Base-by-base conservation (phyloP, 805 yeast species). In the Starmerella bombicola region DNA sequence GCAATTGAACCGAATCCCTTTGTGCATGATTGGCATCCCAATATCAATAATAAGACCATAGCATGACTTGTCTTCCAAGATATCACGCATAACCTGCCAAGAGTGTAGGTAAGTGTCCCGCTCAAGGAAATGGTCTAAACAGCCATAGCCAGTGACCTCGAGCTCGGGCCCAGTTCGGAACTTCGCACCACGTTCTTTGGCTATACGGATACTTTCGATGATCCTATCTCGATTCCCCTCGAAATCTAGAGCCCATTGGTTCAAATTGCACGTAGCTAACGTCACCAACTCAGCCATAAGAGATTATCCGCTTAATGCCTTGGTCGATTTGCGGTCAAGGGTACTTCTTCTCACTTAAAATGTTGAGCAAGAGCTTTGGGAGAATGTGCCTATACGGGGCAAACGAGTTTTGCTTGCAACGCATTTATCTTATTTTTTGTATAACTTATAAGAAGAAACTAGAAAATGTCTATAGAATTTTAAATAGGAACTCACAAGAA, bases 191-290 rank as follows among this genome's bases (percentile, higher is more conserved):
- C 64, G 69, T 22, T 62, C 59, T 55, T 86, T 91, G 40, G 99
- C 95, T 38, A 71, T 67, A 18, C 56, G 58, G 54, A 91, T 88
- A 41, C 93, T 79, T 55, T 79, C 78, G 19, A 91, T 54, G 48
- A 91, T 88, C 42, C 99, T 69, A 56, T 86, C 95, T 40, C 95
- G 70, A 61, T 91, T 91, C 4, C 98, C 99, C 60, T 88, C 97
- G 60, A 84, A 91, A 59, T 91, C 99, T 40, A 91, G 68, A 0
- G 98, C 95, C 99, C 99, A 91, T 70, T 91, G 99, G 64, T 91
- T 91, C 49, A 91, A 69, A 54, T 86, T 84, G 62, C 97, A 88
- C 1, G 97, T 86, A 1, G 97, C 86, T 28, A 88, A 66, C 0
- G 96, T 88, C 35, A 86, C 76, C 42, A 80, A 70, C 40, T 83